These are phyloP conservation scores for Sarocladium strictum DNA, from an alignment of 2,329 filamentous ascomycete species.

Conservation along the genomic window DNA sequence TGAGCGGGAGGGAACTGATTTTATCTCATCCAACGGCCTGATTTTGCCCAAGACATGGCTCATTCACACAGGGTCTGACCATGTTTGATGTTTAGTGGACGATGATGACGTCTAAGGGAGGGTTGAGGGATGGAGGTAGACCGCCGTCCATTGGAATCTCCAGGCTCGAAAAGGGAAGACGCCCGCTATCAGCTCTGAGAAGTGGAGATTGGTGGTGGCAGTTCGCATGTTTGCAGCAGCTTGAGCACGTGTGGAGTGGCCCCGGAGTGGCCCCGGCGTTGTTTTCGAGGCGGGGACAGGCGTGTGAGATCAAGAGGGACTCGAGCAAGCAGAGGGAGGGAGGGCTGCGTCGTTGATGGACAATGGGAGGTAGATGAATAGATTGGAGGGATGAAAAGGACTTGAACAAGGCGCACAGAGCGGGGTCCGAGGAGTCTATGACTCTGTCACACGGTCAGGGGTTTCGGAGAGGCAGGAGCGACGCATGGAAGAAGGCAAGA, in stretches of 20 bases:
- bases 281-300: neutral
- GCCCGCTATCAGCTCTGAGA: neutral
- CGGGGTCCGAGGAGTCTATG: too few species aligned
- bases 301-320: neutral
- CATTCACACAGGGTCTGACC: too few species aligned
- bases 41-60: too few species aligned
- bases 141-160: neutral
- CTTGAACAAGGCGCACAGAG: too few species aligned
- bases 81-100: too few species aligned
- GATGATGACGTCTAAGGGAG: conserved; percentile 1
- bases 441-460: neutral
- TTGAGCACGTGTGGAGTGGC: conserved; percentile 5
- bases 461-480: neutral
- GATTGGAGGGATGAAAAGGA: too few species aligned
- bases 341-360: neutral
- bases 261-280: conserved; percentile 5
- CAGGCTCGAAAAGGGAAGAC: neutral
- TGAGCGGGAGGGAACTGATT: too few species aligned
- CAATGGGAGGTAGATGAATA: neutral
- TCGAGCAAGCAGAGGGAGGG: neutral
- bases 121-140: neutral
- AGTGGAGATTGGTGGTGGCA: conserved; percentile 4
- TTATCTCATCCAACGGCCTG: too few species aligned
- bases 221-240: conserved; percentile 8
- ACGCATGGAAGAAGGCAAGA: neutral